A percentile compares a stretch with the other conserved stretches of the same genome.
Evolutionary conservation across 2,329 filamentous ascomycete genomes (phyloP).

Genomic region (Diaporthe vexans): DNA sequence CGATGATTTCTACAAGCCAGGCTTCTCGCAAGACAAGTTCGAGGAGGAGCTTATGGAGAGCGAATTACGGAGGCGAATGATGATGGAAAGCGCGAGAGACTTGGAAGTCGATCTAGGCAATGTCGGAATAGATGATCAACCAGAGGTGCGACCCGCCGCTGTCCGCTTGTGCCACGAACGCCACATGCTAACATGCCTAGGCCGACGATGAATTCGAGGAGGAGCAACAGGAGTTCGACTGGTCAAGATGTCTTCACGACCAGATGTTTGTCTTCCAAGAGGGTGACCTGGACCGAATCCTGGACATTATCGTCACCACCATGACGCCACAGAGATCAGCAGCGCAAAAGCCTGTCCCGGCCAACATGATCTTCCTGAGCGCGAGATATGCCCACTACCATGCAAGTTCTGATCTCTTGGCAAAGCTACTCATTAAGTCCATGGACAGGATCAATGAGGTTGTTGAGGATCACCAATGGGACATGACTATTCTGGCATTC

Average conservation of each 20-base stretch:
- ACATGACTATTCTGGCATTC: constrained; percentile 99
- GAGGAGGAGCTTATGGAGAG: constrained; percentile 98
- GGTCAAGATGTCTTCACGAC: constrained; percentile 93
- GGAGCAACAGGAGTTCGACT: constrained; percentile 94
- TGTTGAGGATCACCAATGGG: constrained; percentile 96
- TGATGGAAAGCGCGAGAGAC: constrained; percentile 98
- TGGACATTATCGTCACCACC: constrained; percentile 96
- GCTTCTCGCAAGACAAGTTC: constrained; percentile 92
- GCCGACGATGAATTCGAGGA: constrained; percentile 85
- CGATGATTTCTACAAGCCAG: constrained; percentile 89
- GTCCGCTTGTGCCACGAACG: background rate
- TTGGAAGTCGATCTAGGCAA: constrained; percentile 97
- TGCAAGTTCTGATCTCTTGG: constrained; percentile 86
- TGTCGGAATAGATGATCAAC: constrained; percentile 94
- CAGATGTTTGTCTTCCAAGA: constrained; percentile 99
- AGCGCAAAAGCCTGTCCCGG: constrained; percentile 97
- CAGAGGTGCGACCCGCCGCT: constrained; percentile 72
- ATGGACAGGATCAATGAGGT: constrained; percentile 98
- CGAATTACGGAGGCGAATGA: constrained; percentile 95
- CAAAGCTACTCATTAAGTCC: constrained; percentile 83
- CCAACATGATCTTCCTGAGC: constrained; percentile 96
- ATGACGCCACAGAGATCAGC: constrained; percentile 97
- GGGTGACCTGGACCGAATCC: constrained; percentile 88
- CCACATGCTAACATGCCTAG: constrained; percentile 53
- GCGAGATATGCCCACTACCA: constrained; percentile 98